Evolutionary conservation across 225 moss, liverwort and hornwort genomes (phyloP), one percentile per base, ranked within the genome.

Genomic region (Bryoerythrophyllum caledonicum): DNA sequence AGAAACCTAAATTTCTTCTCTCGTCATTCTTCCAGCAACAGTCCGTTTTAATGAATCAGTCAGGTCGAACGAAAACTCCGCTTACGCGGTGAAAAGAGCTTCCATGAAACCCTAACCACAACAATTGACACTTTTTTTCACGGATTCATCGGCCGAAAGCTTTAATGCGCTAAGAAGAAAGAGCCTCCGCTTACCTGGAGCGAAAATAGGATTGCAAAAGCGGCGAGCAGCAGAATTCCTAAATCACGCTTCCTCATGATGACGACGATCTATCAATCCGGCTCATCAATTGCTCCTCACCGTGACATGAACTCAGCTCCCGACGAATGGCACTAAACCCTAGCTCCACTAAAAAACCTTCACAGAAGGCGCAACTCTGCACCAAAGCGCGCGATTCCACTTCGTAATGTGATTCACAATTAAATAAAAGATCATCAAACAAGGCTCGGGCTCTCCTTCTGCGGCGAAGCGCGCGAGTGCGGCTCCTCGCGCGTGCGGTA

Each of bases 171-270:
- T 4, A 44, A 19, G 48, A 49, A 17, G 44, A 15, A 49, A 49
- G 19, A 17, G 6, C 1, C 1, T 7, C 4, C 32, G 10, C 49
- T 48, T 20, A 67, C 83, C 86, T 78, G 86, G 9, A 86, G 81
- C 30, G 84, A 84, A 24, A 81, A 87, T 35, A 84, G 81, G 54
- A 87, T 81, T 26, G 87, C 84, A 44, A 86, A 81, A 4, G 80
- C 80, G 51, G 86, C 72, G 26, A 84, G 81, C 74, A 87, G 43
- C 70, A 87, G 52, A 32, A 87, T 84, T 26, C 87, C 87, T 37
- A 87, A 84, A 24, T 87, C 87, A 37, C 87, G 84, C 65, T 87
- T 87, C 84, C 87, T 84, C 87, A 87, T 87, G 73, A 10, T 67
- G 60, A 17, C 56, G 56, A 25, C 2, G 56, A 56, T n/a, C n/a